A percentile compares a stretch with the other conserved stretches of the same genome.
Conservation (phyloP, 208 protist species). For the Blastocrithidia nonstop region DNA sequence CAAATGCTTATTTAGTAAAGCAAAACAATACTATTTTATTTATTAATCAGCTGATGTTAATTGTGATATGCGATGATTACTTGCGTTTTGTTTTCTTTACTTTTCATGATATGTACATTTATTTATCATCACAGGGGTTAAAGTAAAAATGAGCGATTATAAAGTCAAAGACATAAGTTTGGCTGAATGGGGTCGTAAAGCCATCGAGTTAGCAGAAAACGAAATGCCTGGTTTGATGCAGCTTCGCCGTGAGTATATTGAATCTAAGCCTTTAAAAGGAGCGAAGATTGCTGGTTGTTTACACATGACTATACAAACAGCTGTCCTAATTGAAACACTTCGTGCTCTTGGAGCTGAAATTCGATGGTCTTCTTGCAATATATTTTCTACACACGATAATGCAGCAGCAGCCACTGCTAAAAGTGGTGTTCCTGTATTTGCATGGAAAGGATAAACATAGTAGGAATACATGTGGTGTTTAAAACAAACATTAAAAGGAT, state of each 20-base stretch:
- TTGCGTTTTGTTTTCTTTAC: background rate
- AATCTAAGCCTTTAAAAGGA: slow-evolving; percentile 90
- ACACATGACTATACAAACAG: slow-evolving; percentile 99
- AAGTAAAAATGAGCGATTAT: slow-evolving; percentile 73
- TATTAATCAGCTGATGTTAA: background rate
- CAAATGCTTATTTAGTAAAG: too few species aligned
- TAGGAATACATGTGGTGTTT: slow-evolving; percentile 99
- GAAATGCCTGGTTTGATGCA: slow-evolving; percentile 99
- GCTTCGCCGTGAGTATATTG: slow-evolving; percentile 80
- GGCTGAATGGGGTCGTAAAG: slow-evolving; percentile 95
- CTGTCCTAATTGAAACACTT: slow-evolving; percentile 99
- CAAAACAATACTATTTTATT: too few species aligned
- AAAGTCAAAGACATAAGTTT: slow-evolving; percentile 95
- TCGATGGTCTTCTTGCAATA: slow-evolving; percentile 97
- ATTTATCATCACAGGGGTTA: background rate
- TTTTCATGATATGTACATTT: slow-evolving; percentile 1
- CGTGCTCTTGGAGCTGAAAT: slow-evolving; percentile 94
- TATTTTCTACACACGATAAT: slow-evolving; percentile 98
- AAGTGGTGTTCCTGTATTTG: slow-evolving; percentile 94
- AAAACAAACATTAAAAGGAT: slow-evolving; percentile 84
- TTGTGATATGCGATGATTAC: background rate
- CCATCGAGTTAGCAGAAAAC: slow-evolving; percentile 96
- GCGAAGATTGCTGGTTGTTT: slow-evolving; percentile 97
- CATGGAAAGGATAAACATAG: slow-evolving; percentile 99
- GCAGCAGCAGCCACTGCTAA: slow-evolving; percentile 79